phyloP scores from a whole-genome alignment of 1,284 basidiomycete species.

The Fistulina hepatica region DNA sequence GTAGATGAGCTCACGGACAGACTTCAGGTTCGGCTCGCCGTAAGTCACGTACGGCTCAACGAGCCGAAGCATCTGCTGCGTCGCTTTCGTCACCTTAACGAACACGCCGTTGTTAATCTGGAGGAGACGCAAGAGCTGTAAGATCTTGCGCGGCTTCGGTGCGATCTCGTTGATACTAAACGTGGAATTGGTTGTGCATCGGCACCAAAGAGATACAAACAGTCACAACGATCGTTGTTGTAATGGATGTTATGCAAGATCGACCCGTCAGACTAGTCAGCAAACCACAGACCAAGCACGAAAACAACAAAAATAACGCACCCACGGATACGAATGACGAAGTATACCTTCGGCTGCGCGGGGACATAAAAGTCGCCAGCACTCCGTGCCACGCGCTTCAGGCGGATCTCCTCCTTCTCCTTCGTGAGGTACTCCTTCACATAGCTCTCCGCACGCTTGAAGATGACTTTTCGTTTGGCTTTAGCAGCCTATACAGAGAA shows the following conservation, averaged over 20 bases:
- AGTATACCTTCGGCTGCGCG: slow-evolving; percentile 95
- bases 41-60: slow-evolving; percentile 97
- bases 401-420: slow-evolving; percentile 95
- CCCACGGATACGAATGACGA: slow-evolving; percentile 95
- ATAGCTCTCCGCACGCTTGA: slow-evolving; percentile 98
- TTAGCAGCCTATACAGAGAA: too few species aligned
- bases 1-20: slow-evolving; percentile 96
- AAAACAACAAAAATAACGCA: slow-evolving; percentile 31
- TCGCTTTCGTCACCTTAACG: slow-evolving; percentile 94
- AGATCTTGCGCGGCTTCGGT: slow-evolving; percentile 97
- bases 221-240: slow-evolving; percentile 4
- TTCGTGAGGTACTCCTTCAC: slow-evolving; percentile 91
- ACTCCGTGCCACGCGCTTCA: slow-evolving; percentile 88
- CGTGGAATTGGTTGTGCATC: background rate
- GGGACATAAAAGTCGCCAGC: slow-evolving; percentile 97
- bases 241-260: too few species aligned
- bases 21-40: slow-evolving; percentile 94
- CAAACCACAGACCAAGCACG: background rate
- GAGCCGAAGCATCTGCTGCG: slow-evolving; percentile 95
- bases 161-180: slow-evolving; percentile 98
- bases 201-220: slow-evolving; percentile 1
- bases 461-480: slow-evolving; percentile 96
- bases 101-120: slow-evolving; percentile 99
- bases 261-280: too few species aligned
- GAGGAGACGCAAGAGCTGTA: slow-evolving; percentile 95